These are phyloP conservation scores for Cercophora sp. DNA, from an alignment of 495 filamentous ascomycete species.

Conservation along the genomic window DNA sequence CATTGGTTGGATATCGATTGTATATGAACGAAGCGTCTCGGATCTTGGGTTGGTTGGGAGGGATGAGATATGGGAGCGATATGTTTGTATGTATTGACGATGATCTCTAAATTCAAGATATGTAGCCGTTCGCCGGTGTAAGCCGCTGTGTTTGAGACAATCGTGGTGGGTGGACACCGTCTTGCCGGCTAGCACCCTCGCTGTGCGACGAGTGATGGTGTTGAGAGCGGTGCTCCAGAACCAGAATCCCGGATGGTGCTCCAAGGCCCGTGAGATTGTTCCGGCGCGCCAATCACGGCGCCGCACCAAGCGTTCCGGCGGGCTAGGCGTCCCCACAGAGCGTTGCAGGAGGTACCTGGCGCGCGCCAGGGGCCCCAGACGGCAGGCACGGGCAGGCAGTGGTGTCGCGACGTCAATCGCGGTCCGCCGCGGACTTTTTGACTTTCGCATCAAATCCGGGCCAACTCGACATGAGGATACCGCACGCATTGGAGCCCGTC, in stretches of 20 bases:
- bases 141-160: too few relatives aligned
- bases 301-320: not conserved
- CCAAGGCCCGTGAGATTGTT: too few relatives aligned
- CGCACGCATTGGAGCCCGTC: conserved; percentile 14
- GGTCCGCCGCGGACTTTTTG: not conserved
- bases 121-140: too few relatives aligned
- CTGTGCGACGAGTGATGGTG: too few relatives aligned
- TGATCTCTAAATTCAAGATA: conserved; percentile 2
- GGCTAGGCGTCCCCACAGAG: not conserved
- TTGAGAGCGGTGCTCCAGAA: too few relatives aligned
- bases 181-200: too few relatives aligned
- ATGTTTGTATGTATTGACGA: conserved; percentile 16
- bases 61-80: conserved; percentile 7
- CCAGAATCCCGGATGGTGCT: too few relatives aligned
- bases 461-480: conserved; percentile 27
- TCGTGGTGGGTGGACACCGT: too few relatives aligned
- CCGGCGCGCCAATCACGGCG: not conserved
- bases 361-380: not conserved
- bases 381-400: not conserved
- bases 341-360: not conserved
- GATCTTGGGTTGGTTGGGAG: conserved; percentile 1
- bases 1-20: conserved; percentile 22
- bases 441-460: conserved; percentile 8
- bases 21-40: conserved; percentile 10
- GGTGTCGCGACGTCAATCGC: conserved; percentile 17